Evolutionary conservation across 1,139 yeast species (phyloP).

Genomic region (Lodderomyces jiufengensis): DNA sequence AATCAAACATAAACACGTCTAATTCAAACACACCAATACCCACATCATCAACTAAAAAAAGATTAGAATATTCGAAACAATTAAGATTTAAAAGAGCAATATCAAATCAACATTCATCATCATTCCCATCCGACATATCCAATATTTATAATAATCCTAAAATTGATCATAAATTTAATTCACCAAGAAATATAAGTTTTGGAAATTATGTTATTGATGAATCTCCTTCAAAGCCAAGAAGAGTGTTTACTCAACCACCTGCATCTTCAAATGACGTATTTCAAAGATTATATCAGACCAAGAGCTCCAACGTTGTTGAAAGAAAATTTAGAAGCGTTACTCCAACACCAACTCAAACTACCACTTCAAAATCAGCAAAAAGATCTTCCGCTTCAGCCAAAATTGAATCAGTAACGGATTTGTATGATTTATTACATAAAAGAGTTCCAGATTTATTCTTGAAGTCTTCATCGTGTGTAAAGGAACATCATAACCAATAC

Average conservation of each 20-base stretch:
- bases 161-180: too few relatives aligned
- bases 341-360: too few relatives aligned
- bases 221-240: slow-evolving; percentile 11
- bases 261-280: slow-evolving; percentile 10
- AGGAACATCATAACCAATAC: neutral
- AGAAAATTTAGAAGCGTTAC: too few relatives aligned
- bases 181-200: too few relatives aligned
- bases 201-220: neutral
- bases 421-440: slow-evolving; percentile 19
- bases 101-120: slow-evolving; percentile 8
- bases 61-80: slow-evolving; percentile 17
- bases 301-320: slow-evolving; percentile 1
- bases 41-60: slow-evolving; percentile 14
- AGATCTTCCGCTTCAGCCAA: slow-evolving; percentile 10
- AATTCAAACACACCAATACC: slow-evolving; percentile 6
- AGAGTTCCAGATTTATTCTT: slow-evolving; percentile 22
- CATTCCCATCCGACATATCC: neutral
- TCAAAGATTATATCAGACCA: slow-evolving; percentile 11
- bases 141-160: neutral
- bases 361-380: slow-evolving; percentile 1
- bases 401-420: slow-evolving; percentile 17
- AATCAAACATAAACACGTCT: too few relatives aligned
- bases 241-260: slow-evolving; percentile 10
- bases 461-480: neutral
- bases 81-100: slow-evolving; percentile 16